These are phyloP conservation scores for Aspergillus funiculosus DNA, from an alignment of 495 filamentous ascomycete species.

Conservation along the genomic window DNA sequence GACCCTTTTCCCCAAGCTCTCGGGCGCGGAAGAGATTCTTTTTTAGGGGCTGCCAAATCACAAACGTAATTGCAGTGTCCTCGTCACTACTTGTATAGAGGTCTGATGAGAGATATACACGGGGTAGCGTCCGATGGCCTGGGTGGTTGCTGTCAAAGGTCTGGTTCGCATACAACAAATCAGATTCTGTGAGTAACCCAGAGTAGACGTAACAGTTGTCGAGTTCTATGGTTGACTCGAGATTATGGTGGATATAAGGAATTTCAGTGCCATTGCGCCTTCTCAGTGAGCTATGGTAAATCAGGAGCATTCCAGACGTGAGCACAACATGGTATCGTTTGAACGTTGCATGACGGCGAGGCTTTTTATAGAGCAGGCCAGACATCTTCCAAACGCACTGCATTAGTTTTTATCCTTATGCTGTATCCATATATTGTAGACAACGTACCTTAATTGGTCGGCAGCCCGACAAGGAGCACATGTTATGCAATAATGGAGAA, in stretches of 20 bases:
- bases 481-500: slow-evolving; percentile 61
- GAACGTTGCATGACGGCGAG: slow-evolving; percentile 59
- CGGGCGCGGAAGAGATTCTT: slow-evolving; percentile 54
- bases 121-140: slow-evolving; percentile 57
- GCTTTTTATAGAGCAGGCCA: slow-evolving; percentile 62
- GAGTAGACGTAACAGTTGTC: slow-evolving; percentile 69
- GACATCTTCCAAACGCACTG: slow-evolving; percentile 45
- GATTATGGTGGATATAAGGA: slow-evolving; percentile 58
- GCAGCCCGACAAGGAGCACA: slow-evolving; percentile 61
- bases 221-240: slow-evolving; percentile 53
- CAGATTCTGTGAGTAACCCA: slow-evolving; percentile 59
- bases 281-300: slow-evolving; percentile 59
- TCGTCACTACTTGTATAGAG: slow-evolving; percentile 64
- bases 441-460: slow-evolving; percentile 53
- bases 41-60: slow-evolving; percentile 61
- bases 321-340: slow-evolving; percentile 58
- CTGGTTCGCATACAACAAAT: slow-evolving; percentile 62
- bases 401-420: background rate
- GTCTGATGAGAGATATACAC: slow-evolving; percentile 57
- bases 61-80: slow-evolving; percentile 66
- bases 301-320: slow-evolving; percentile 54
- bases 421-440: too few species aligned
- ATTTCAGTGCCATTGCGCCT: slow-evolving; percentile 52
- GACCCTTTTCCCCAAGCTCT: slow-evolving; percentile 40
- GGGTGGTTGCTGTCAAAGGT: slow-evolving; percentile 66